phyloP scores from a whole-genome alignment of 106 monocot species.

The Chionographis japonica region DNA sequence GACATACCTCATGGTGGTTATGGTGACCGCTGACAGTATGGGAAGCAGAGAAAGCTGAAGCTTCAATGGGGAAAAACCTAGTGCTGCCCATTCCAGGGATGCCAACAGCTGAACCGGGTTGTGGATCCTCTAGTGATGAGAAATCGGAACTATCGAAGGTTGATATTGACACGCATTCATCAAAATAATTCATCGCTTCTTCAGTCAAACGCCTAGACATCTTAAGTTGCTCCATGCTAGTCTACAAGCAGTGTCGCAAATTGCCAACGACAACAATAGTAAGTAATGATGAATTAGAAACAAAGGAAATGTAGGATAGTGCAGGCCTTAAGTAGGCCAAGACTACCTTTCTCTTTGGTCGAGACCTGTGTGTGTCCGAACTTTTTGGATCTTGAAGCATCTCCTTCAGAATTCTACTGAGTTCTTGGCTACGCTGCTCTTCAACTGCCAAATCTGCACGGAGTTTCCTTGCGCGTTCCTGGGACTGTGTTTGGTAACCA shows the following conservation, averaged over 20 bases:
- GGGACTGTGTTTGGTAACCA: conserved; percentile 29
- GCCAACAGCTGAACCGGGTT: conserved; percentile 5
- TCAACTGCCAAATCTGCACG: conserved; percentile 62
- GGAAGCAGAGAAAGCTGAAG: conserved; percentile 6
- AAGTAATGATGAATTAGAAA: neutral
- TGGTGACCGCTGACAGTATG: neutral
- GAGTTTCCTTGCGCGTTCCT: conserved; percentile 66
- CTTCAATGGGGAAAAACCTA: conserved; percentile 11
- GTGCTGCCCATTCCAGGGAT: conserved; percentile 11
- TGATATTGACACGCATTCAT: conserved; percentile 86
- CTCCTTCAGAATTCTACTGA: conserved; percentile 52
- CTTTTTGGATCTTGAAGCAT: conserved; percentile 33
- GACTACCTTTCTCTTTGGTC: conserved; percentile 39
- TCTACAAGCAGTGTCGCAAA: conserved; percentile 17
- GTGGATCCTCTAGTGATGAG: conserved; percentile 65
- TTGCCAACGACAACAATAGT: neutral
- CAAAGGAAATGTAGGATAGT: neutral
- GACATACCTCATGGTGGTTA: conserved; percentile 32
- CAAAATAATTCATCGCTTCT: conserved; percentile 86
- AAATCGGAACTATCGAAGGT: conserved; percentile 80
- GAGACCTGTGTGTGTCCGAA: conserved; percentile 25
- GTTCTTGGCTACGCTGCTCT: conserved; percentile 53
- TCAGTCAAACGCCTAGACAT: conserved; percentile 61
- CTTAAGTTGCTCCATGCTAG: conserved; percentile 47
- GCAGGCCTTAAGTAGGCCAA: neutral